phyloP scores from a whole-genome alignment of 305 asterid species.

The Solanum chacoense region DNA sequence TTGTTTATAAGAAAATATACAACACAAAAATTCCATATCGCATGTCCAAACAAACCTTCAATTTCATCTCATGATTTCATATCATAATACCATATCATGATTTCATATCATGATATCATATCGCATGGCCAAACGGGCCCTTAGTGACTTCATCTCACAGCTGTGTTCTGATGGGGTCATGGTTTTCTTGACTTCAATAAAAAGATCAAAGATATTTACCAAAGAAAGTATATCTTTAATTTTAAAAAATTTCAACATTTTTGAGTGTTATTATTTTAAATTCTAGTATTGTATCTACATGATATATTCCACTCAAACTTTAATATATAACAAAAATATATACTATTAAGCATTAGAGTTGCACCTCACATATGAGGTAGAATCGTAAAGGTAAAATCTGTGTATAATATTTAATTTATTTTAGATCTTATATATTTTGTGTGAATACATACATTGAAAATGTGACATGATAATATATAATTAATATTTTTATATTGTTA shows the following conservation, averaged over 20 bases:
- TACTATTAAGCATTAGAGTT: background rate
- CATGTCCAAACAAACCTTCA: no score
- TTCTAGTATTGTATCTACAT: background rate
- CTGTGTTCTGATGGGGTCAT: background rate
- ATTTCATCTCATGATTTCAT: no score
- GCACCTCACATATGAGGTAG: background rate
- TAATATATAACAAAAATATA: background rate
- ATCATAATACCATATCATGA: no score
- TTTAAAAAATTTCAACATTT: background rate
- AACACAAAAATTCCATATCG: no score
- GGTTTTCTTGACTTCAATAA: background rate
- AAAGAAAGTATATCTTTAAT: background rate
- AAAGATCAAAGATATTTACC: background rate
- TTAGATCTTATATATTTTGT: no score
- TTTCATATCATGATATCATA: no score
- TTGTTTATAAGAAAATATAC: no score
- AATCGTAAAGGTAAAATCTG: background rate
- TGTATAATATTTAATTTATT: background rate
- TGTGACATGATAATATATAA: background rate
- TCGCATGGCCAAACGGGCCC: no score
- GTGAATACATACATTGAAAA: no score
- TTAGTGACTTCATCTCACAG: background rate
- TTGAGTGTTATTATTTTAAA: background rate
- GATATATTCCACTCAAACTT: background rate
- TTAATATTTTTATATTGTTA: no score